Conservation (phyloP, 176 grass and related monocot genomes). For the Alloteropsis semialata region DNA sequence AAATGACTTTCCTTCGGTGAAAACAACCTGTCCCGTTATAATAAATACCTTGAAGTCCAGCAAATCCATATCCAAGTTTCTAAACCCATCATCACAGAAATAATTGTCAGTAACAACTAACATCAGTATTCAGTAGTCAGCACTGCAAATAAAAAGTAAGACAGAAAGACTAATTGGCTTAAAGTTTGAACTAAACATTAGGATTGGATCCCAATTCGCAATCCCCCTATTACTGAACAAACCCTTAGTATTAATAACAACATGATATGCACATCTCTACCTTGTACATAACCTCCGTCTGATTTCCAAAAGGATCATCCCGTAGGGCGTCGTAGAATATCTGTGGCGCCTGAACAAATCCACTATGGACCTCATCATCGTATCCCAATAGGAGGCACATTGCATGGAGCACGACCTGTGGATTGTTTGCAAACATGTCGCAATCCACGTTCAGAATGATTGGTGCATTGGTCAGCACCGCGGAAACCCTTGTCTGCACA, state of each 20-base stretch:
- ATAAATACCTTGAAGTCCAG: conserved; percentile 37
- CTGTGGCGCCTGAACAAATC: conserved; percentile 48
- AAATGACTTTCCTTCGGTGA: conserved; percentile 51
- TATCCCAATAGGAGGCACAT: conserved; percentile 48
- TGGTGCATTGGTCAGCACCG: conserved; percentile 43
- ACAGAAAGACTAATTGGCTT: neutral
- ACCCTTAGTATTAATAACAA: neutral
- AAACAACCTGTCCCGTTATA: conserved; percentile 50
- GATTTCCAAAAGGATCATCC: conserved; percentile 62
- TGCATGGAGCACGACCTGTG: conserved; percentile 26
- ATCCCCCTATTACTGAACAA: neutral
- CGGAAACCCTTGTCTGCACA: conserved; percentile 48
- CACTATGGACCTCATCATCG: conserved; percentile 21
- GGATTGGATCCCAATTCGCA: neutral
- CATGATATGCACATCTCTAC: neutral
- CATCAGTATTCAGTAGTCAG: neutral
- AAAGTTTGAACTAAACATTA: neutral
- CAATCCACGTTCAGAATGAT: conserved; percentile 62
- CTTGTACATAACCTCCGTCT: conserved; percentile 11
- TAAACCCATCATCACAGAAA: conserved; percentile 5
- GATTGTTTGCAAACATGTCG: conserved; percentile 62
- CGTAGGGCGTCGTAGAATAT: conserved; percentile 35
- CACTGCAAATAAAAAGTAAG: neutral
- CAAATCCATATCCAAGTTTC: neutral
- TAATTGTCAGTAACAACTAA: neutral